Percentiles rank a stretch among this genome's conserved stretches.
These are phyloP conservation scores for Hippophae rhamnoides DNA, from an alignment of 306 rosid genomes.

Conservation along the genomic window DNA sequence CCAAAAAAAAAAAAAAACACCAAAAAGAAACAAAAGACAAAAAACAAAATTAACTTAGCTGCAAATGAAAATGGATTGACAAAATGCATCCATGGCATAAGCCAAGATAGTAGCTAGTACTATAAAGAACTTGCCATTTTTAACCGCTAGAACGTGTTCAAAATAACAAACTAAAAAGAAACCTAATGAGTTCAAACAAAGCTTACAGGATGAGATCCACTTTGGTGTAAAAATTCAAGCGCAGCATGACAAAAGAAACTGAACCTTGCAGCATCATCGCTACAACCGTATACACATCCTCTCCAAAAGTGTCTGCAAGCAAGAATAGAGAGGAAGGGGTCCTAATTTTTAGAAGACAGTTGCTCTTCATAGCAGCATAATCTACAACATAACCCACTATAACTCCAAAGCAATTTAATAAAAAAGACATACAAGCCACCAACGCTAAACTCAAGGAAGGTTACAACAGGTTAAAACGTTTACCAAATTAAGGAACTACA, in stretches of 20 bases:
- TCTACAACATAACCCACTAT: conserved; percentile 1
- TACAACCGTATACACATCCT: conserved; percentile 84
- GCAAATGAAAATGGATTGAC: too few species aligned
- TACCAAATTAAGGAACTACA: not conserved
- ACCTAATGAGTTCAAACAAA: conserved; percentile 3
- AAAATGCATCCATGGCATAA: too few species aligned
- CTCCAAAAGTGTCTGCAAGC: conserved; percentile 50
- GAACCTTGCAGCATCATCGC: conserved; percentile 77
- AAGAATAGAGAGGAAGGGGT: conserved; percentile 7
- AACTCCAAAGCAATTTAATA: not conserved
- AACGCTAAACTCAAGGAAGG: not conserved
- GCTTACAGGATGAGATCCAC: conserved; percentile 90
- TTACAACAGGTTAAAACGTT: not conserved
- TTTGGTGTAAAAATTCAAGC: conserved; percentile 79
- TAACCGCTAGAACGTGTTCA: not conserved
- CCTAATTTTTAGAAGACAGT: not conserved
- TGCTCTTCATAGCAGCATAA: not conserved
- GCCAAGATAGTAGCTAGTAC: too few species aligned
- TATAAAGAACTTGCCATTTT: too few species aligned
- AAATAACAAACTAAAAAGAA: conserved; percentile 2
- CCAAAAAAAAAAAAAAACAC: too few species aligned
- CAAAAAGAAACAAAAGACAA: too few species aligned
- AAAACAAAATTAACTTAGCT: too few species aligned
- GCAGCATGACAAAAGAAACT: conserved; percentile 93
- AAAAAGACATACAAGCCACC: not conserved